A percentile compares a stretch with the other conserved stretches of the same genome.
phyloP scores from a whole-genome alignment of 1,284 basidiomycete species.

The Papiliotrema nemorosa region DNA sequence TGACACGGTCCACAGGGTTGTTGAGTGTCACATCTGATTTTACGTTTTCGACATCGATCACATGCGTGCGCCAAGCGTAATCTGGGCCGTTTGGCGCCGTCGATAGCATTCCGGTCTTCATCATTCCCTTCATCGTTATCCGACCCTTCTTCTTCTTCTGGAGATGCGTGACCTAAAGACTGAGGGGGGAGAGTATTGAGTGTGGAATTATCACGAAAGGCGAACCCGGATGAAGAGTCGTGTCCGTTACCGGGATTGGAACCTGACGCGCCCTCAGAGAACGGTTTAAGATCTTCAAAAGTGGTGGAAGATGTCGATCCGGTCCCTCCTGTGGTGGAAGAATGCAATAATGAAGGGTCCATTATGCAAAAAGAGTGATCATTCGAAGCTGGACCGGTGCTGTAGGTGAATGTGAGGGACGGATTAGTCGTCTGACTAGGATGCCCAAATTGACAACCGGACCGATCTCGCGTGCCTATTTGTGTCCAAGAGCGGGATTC shows the following conservation, averaged over 20 bases:
- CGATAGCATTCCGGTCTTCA: background rate
- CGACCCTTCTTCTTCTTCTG: background rate
- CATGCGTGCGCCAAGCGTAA: slow-evolving; percentile 46
- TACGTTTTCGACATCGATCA: slow-evolving; percentile 43
- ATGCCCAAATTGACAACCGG: too few relatives aligned
- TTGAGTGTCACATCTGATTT: slow-evolving; percentile 49
- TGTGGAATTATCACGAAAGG: too few relatives aligned
- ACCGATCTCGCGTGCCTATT: too few relatives aligned
- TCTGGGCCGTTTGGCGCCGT: slow-evolving; percentile 40
- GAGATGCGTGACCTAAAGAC: too few relatives aligned
- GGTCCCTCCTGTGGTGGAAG: background rate
- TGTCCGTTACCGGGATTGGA: too few relatives aligned
- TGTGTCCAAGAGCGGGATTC: too few relatives aligned
- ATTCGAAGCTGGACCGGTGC: background rate
- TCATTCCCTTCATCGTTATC: background rate
- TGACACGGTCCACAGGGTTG: slow-evolving; percentile 50
- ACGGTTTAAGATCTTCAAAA: background rate
- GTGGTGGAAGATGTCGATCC: background rate
- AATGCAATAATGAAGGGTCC: background rate
- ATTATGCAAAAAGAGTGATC: background rate
- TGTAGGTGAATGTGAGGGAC: background rate
- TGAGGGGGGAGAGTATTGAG: too few relatives aligned
- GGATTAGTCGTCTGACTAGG: background rate
- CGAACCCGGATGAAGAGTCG: too few relatives aligned
- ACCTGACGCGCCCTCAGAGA: too few relatives aligned